Percentiles rank a stretch among this genome's conserved stretches.
These are phyloP conservation scores for Ambrosia hybrid DNA, from an alignment of 140 eudicot species.

Conservation along the genomic window DNA sequence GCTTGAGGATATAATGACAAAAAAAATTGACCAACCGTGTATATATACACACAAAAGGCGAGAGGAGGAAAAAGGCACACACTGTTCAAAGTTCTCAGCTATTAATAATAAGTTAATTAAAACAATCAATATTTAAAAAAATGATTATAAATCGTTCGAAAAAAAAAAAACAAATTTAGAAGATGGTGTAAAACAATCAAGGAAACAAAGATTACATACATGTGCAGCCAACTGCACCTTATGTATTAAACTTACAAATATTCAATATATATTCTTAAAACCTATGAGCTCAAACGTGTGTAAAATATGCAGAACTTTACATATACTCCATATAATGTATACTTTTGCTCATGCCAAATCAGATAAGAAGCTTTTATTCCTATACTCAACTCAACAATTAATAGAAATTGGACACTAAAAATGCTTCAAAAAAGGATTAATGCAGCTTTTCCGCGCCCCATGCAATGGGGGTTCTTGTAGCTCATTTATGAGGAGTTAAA, in stretches of 20 bases:
- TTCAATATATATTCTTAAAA: slow-evolving; percentile 14
- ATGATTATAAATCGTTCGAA: too few species aligned
- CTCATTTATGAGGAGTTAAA: slow-evolving; percentile 18
- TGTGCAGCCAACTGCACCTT: not conserved
- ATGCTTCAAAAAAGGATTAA: slow-evolving; percentile 2
- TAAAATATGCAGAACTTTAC: slow-evolving; percentile 34
- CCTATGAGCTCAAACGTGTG: slow-evolving; percentile 13
- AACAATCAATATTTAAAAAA: too few species aligned
- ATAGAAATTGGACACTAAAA: slow-evolving; percentile 1
- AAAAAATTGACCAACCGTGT: too few species aligned
- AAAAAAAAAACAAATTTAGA: not conserved
- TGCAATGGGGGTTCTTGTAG: not conserved
- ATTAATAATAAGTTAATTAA: too few species aligned
- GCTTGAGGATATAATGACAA: too few species aligned
- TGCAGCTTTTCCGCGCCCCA: not conserved
- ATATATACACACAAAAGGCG: too few species aligned
- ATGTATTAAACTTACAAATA: slow-evolving; percentile 16
- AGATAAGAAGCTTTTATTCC: slow-evolving; percentile 21
- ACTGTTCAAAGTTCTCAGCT: too few species aligned
- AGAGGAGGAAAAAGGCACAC: too few species aligned
- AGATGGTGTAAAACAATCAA: not conserved
- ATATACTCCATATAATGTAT: slow-evolving; percentile 24
- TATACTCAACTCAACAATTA: slow-evolving; percentile 20
- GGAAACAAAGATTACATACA: slow-evolving; percentile 5
- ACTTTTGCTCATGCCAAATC: slow-evolving; percentile 16